Conservation (phyloP, 2,329 filamentous ascomycete genomes). For the Scedosporium minutisporum region DNA sequence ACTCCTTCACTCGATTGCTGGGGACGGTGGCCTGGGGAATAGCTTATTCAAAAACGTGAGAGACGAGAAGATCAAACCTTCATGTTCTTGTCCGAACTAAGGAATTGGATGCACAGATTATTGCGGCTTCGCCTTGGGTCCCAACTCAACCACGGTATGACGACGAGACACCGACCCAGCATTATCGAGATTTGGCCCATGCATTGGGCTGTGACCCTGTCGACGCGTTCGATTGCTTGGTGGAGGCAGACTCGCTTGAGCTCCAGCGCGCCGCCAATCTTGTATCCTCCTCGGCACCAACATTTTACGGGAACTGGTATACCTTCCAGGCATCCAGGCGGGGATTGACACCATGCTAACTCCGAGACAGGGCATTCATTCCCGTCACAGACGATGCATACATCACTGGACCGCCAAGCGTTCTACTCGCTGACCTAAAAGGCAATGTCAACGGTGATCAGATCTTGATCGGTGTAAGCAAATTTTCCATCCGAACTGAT, state of each 20-base stretch:
- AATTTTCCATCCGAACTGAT: not conserved
- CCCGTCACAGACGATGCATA: conserved; percentile 27
- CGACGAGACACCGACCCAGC: conserved; percentile 16
- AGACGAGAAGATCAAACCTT: not conserved
- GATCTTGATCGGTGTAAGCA: conserved; percentile 18
- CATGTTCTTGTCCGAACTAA: not conserved
- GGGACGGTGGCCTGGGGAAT: conserved; percentile 26
- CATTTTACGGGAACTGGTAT: conserved; percentile 6
- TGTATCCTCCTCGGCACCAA: conserved; percentile 15
- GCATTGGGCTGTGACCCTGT: conserved; percentile 20
- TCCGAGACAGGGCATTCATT: conserved; percentile 24
- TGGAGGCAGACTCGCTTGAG: conserved; percentile 19
- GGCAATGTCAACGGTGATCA: conserved; percentile 23
- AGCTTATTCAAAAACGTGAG: conserved; percentile 33
- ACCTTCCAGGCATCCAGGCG: not conserved
- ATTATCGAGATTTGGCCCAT: conserved; percentile 23
- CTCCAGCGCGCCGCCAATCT: conserved; percentile 25
- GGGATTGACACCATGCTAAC: conserved; percentile 9
- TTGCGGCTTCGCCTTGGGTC: conserved; percentile 36
- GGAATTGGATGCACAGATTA: conserved; percentile 7
- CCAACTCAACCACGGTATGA: conserved; percentile 40
- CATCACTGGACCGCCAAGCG: conserved; percentile 19
- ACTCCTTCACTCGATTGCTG: conserved; percentile 36
- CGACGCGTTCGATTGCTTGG: conserved; percentile 22
- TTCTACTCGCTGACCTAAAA: conserved; percentile 14